Evolutionary conservation across 1,139 yeast genomes (phyloP), one percentile per base, ranked within the genome.

Genomic region (Lodderomyces elongisporus): DNA sequence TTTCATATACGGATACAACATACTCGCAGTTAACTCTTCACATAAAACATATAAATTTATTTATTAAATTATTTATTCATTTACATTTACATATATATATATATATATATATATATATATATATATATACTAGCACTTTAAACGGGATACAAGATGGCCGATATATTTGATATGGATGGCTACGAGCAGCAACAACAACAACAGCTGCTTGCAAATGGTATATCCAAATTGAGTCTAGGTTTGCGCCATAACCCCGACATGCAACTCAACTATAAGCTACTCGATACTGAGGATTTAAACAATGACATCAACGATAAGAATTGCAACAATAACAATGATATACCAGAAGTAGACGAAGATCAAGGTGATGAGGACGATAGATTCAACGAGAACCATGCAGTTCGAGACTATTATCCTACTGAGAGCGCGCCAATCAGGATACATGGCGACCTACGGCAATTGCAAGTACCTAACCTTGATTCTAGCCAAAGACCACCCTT

Each of bases 91-190:
- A n/a, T n/a, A n/a, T n/a, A n/a, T n/a, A n/a, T n/a, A n/a, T n/a
- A n/a, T n/a, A n/a, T n/a, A n/a, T n/a, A n/a, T n/a, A n/a, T n/a
- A n/a, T n/a, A n/a, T n/a, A n/a, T n/a, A n/a, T n/a, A n/a, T n/a
- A n/a, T n/a, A n/a, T n/a, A n/a, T n/a, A n/a, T n/a, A n/a, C n/a
- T n/a, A n/a, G n/a, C n/a, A n/a, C n/a, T n/a, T n/a, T n/a, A n/a
- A n/a, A n/a, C n/a, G n/a, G n/a, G n/a, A n/a, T n/a, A n/a, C 10
- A 20, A 20, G 10, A 47, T 47, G 51, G 37, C 49, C 5, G 46
- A 39, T 14, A 37, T 47, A 23, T 42, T 42, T 32, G 28, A 36
- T 22, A 42, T 42, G 46, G 46, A 42, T 12, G 46, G 41, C 15
- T 43, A 36, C 14, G 32, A 17, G 16, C 15, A 22, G 18, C 31